phyloP scores from a whole-genome alignment of 495 filamentous ascomycete genomes.

The Filosporella fistucella region DNA sequence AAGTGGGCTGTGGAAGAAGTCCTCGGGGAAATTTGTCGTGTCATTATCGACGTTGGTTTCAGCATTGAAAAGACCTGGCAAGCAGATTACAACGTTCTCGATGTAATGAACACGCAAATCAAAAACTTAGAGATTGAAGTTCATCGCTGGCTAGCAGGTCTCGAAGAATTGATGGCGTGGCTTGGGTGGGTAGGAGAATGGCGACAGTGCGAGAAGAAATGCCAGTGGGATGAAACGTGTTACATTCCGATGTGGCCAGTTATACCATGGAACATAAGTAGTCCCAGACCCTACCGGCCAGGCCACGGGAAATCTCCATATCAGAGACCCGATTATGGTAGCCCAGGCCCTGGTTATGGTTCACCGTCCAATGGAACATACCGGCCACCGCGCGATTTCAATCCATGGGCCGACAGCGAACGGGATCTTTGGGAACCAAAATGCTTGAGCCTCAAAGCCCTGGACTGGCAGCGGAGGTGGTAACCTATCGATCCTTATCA shows the following conservation, averaged over 20 bases:
- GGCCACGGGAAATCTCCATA: conserved; percentile 4
- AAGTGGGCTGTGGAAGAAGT: conserved; percentile 26
- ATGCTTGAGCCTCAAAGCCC: too few species aligned
- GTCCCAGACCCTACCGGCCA: neutral
- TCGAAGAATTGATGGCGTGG: conserved; percentile 32
- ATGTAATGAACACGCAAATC: neutral
- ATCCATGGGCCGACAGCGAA: conserved; percentile 16
- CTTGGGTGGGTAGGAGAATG: conserved; percentile 32
- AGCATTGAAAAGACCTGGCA: conserved; percentile 22
- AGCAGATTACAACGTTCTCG: conserved; percentile 10
- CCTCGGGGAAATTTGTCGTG: conserved; percentile 24
- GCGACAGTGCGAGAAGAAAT: conserved; percentile 22
- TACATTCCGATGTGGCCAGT: conserved; percentile 36
- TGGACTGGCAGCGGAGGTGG: too few species aligned
- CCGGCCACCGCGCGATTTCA: conserved; percentile 11
- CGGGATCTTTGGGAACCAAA: conserved; percentile 21
- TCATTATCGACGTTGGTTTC: conserved; percentile 25
- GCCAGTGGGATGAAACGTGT: conserved; percentile 27
- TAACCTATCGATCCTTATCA: too few species aligned
- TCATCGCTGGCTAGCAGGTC: conserved; percentile 17
- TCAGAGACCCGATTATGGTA: conserved; percentile 12
- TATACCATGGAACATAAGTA: conserved; percentile 8
- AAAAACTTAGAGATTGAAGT: conserved; percentile 8
- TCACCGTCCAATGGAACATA: conserved; percentile 2
- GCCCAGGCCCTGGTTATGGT: conserved; percentile 4